phyloP scores from a whole-genome alignment of 371 early-diverging fungal species.

The Blakeslea trispora region DNA sequence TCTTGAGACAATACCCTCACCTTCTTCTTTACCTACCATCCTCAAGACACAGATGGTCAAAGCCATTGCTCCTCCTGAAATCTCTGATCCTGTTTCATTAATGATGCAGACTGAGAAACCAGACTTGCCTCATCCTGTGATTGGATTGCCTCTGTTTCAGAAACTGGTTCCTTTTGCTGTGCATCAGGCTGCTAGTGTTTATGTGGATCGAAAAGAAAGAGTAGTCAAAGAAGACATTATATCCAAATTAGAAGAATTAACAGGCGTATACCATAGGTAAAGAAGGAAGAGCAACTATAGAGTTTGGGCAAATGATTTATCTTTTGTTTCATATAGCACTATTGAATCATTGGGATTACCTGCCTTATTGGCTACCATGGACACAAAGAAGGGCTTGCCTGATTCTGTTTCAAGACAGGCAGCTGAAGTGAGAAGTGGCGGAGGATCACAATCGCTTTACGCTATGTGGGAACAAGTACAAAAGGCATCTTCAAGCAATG shows the following conservation, averaged over 20 bases:
- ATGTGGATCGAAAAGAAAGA: slow-evolving; percentile 78
- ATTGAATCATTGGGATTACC: slow-evolving; percentile 74
- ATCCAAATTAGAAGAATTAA: slow-evolving; percentile 62
- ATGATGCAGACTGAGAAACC: slow-evolving; percentile 42
- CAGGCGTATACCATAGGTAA: slow-evolving; percentile 51
- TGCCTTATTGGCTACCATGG: slow-evolving; percentile 66
- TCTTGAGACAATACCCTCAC: slow-evolving; percentile 71
- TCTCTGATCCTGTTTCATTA: slow-evolving; percentile 49
- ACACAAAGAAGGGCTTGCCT: slow-evolving; percentile 72
- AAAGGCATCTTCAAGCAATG: slow-evolving; percentile 51
- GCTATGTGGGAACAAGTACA: slow-evolving; percentile 63
- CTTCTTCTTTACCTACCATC: slow-evolving; percentile 60
- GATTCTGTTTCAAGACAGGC: slow-evolving; percentile 64
- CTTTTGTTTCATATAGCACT: slow-evolving; percentile 31
- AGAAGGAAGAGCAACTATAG: background rate
- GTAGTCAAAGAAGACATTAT: slow-evolving; percentile 69
- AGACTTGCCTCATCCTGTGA: slow-evolving; percentile 40
- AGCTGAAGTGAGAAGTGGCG: slow-evolving; percentile 72
- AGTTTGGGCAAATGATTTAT: too few relatives aligned
- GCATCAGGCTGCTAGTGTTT: slow-evolving; percentile 86
- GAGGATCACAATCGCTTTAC: slow-evolving; percentile 65
- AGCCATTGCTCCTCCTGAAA: slow-evolving; percentile 40
- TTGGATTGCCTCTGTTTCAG: slow-evolving; percentile 82
- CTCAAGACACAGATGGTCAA: slow-evolving; percentile 73
- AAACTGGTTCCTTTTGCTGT: slow-evolving; percentile 87